Evolutionary conservation across 345 rosid genomes (phyloP).

Genomic region (Syzygium oleosum): DNA sequence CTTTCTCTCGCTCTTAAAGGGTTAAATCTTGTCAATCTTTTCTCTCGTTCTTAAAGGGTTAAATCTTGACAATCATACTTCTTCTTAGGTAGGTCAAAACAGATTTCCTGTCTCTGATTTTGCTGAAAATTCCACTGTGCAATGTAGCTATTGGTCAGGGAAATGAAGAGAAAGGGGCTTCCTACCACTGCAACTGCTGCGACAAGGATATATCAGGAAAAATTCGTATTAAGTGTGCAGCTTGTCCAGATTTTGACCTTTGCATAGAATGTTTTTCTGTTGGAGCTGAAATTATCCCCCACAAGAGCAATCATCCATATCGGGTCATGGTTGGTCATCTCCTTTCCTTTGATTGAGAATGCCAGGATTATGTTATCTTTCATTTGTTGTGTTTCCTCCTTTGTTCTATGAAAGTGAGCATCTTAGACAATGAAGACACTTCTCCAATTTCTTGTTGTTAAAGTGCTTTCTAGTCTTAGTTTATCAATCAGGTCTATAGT

Average conservation of each 20-base stretch:
- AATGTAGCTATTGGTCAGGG: constrained; percentile 31
- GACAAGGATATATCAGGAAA: constrained; percentile 77
- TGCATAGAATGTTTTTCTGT: constrained; percentile 84
- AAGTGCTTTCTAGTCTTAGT: not conserved
- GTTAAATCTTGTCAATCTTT: not conserved
- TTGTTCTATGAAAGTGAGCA: not conserved
- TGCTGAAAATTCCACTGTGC: not conserved
- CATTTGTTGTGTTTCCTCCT: not conserved
- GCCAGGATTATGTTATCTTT: not conserved
- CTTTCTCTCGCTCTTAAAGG: not conserved
- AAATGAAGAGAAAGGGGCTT: constrained; percentile 37
- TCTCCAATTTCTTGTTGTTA: not conserved
- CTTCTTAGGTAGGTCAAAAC: not conserved
- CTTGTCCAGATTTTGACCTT: constrained; percentile 86
- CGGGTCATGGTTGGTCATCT: constrained; percentile 73
- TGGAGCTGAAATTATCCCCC: constrained; percentile 76
- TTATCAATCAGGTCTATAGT: not conserved
- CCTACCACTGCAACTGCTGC: constrained; percentile 90
- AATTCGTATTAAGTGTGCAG: constrained; percentile 81
- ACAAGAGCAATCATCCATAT: constrained; percentile 67
- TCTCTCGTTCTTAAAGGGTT: not conserved
- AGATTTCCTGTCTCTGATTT: not conserved
- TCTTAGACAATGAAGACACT: not conserved
- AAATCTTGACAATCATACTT: not conserved
- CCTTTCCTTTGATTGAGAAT: not conserved